Base-by-base conservation (phyloP, 2,329 filamentous ascomycete genomes). In the Fusarium tricinctum region DNA sequence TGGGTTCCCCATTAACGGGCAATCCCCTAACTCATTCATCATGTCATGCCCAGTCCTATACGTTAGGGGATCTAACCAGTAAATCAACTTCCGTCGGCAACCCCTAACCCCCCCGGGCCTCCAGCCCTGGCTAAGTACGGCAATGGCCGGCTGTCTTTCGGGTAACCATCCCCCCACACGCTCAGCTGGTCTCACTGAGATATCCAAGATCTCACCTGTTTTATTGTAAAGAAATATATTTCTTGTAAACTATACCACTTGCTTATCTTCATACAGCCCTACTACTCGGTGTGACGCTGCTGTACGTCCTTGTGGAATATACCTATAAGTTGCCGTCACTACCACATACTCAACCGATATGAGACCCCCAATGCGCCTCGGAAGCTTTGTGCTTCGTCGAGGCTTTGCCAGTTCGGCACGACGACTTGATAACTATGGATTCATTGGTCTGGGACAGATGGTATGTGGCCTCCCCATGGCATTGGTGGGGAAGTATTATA, bases 381-480 rank as follows among this genome's bases (percentile, higher is more conserved):
- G 70, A 35, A 69, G 74, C 58, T 65, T 77, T 39, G 73, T 75
- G 59, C 81, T 82, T 66, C 79, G 78, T 61, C 81, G 86, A 53
- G 77, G 78, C n/a, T 88, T 89, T 73, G 83, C 85, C 20, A 81
- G 79, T 12, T 82, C 86, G 49, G 57, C 82, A 13, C 74, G 78
- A 28, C 78, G 83, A 59, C 73, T 84, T 54, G 84, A 88, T 44
- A 84, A 77, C 44, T 89, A 88, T 78, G 86, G 83, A 72, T 89
- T 89, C 71, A 83, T 89, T 56, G 87, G 87, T 15, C 77, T 89
- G 15, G 87, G 87, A 8, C 86, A 88, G 66, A 89, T 89, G 87
- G 86, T 88, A 78, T 30, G 81, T 10, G 10, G 23, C 4, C 14
- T 4, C 19, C 4, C 6, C 5, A 7, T 5, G 5, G 5, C 14